Evolutionary conservation across 148 eudicot genomes (phyloP), one percentile per base, ranked within the genome.

Genomic region (Vaccinium darrowii): DNA sequence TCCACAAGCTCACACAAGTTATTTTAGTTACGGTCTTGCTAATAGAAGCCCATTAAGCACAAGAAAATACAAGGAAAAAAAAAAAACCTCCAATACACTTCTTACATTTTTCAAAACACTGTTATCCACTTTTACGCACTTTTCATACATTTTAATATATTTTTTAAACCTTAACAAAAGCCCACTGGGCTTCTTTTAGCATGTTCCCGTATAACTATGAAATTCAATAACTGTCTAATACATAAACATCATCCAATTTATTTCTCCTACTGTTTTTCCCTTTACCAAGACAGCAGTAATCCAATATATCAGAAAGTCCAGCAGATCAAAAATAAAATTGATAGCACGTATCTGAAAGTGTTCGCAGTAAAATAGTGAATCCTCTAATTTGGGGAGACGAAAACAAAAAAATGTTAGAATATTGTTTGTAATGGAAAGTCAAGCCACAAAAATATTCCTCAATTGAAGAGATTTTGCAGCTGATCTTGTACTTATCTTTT

Each of bases 381-480:
- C 18, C 18, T 71, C 75, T 27, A 30, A 13, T 74, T 75, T 18
- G 10, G 16, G 52, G 78, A 19, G 9, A 39, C 1, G 8, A 15
- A 39, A 18, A 39, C 78, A 74, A 39, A 25, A 74, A 8, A 5
- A 33, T 21, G 2, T 0, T 0, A 0, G 3, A 60, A 60, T 19
- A 21, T n/a, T 23, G 4, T 21, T 62, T n/a, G 69, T n/a, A n/a
- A 62, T 62, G 69, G 69, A 11, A 62, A 21, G 69, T 62, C 27
- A 62, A 62, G 69, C 69, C 12, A 3, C 69, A 62, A 62, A 62
- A 62, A 62, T 62, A 62, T 62, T 62, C 73, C 14, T 23, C 36
- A 10, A 65, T 65, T 25, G 71, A 63, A 63, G 71, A n/a, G 72
- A 65, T 65, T 65, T 65, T 65, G 33, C 33, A 65, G 72, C 72